Evolutionary conservation across 2,329 filamentous ascomycete genomes (phyloP).

Genomic region (Endocalyx cinctus): DNA sequence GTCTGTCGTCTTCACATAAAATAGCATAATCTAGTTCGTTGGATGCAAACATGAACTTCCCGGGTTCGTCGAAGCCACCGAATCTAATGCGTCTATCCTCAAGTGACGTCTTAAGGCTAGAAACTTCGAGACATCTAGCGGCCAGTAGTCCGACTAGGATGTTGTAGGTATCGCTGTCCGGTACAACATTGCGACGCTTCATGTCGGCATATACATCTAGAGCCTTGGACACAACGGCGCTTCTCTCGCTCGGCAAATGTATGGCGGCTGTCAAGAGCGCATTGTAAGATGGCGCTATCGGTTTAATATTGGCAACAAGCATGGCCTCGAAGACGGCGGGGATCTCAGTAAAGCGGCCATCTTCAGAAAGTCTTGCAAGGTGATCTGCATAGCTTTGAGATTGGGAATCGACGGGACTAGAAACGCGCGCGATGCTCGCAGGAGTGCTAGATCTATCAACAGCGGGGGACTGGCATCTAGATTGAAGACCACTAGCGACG

Average conservation of each 20-base stretch:
- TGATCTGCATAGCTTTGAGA: conserved; percentile 71
- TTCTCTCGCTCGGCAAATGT: conserved; percentile 70
- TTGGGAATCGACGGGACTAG: conserved; percentile 59
- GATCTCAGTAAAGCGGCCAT: conserved; percentile 77
- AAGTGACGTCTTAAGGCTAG: conserved; percentile 64
- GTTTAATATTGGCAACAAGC: conserved; percentile 75
- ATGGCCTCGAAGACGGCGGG: conserved; percentile 87
- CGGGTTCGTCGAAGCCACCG: conserved; percentile 64
- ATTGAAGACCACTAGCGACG: conserved; percentile 34
- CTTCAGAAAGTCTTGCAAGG: conserved; percentile 67
- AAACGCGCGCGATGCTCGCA: conserved; percentile 47
- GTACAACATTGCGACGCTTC: conserved; percentile 77
- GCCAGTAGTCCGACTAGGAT: conserved; percentile 81
- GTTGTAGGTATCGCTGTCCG: conserved; percentile 82
- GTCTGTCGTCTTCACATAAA: conserved; percentile 78
- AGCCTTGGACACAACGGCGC: conserved; percentile 83
- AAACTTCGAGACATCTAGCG: conserved; percentile 73
- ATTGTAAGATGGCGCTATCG: conserved; percentile 86
- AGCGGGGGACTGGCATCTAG: conserved; percentile 36
- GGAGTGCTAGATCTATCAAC: conserved; percentile 38
- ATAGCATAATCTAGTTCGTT: conserved; percentile 85
- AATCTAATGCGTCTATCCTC: conserved; percentile 79
- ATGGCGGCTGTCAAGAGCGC: conserved; percentile 82
- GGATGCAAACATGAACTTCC: conserved; percentile 73
- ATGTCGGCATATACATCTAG: conserved; percentile 96